Conservation (phyloP, 2,329 filamentous ascomycete species). For the Botrytis byssoidea region DNA sequence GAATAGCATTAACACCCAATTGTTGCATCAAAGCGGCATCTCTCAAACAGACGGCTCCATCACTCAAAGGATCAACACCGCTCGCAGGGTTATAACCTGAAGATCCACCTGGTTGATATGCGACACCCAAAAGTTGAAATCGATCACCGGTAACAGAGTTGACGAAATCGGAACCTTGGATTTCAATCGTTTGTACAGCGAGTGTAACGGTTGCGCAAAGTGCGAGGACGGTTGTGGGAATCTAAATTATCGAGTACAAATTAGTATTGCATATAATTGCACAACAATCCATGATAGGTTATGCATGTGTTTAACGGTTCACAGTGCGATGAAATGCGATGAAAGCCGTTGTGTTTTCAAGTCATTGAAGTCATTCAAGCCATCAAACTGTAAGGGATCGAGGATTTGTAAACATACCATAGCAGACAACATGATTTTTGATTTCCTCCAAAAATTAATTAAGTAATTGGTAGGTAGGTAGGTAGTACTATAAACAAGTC, state of each 20-base stretch:
- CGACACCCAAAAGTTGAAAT: conserved; percentile 66
- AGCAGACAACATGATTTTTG: conserved; percentile 8
- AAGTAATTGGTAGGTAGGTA: neutral
- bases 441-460: neutral
- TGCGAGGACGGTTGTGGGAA: conserved; percentile 31
- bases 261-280: conserved; percentile 1
- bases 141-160: conserved; percentile 57
- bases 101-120: conserved; percentile 67
- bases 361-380: neutral
- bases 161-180: conserved; percentile 59
- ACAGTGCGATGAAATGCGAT: neutral
- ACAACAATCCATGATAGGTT: neutral
- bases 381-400: neutral
- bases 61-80: conserved; percentile 59
- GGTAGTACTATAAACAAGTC: neutral
- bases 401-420: neutral
- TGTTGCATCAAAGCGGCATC: conserved; percentile 66
- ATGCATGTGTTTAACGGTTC: neutral
- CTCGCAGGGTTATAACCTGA: conserved; percentile 56
- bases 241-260: conserved; percentile 13
- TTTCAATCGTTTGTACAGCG: conserved; percentile 57
- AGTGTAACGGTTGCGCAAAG: conserved; percentile 44
- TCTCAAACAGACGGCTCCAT: conserved; percentile 57
- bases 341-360: neutral
- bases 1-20: conserved; percentile 63